Percentiles rank a stretch among this genome's conserved stretches.
phyloP scores from a whole-genome alignment of 805 yeast genomes.

The Cyberlindnera galapagoensis region DNA sequence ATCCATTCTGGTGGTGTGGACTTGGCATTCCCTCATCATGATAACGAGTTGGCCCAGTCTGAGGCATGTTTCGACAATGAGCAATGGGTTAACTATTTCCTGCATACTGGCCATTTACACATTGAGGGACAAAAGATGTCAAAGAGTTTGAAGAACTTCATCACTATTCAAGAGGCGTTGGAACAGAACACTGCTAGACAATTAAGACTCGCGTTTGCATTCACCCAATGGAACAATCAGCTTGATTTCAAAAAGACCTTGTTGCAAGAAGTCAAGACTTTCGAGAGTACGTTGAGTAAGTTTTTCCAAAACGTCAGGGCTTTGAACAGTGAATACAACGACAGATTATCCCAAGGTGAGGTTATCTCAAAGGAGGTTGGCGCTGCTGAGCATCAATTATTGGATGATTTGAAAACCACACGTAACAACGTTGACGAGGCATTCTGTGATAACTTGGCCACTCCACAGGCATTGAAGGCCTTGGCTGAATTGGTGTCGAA shows the following conservation, averaged over 20 bases:
- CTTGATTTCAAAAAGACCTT: conserved; percentile 86
- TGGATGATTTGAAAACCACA: conserved; percentile 41
- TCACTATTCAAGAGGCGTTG: conserved; percentile 89
- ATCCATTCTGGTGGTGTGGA: conserved; percentile 97
- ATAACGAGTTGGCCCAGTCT: conserved; percentile 94
- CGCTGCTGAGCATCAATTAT: conserved; percentile 46
- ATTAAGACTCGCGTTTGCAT: conserved; percentile 82
- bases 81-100: conserved; percentile 96
- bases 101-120: conserved; percentile 96
- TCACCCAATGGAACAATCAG: conserved; percentile 88
- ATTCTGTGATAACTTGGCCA: conserved; percentile 82
- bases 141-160: conserved; percentile 89
- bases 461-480: conserved; percentile 65
- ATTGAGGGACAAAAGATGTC: conserved; percentile 99
- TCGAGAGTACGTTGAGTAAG: conserved; percentile 70
- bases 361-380: conserved; percentile 59
- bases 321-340: conserved; percentile 56
- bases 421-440: conserved; percentile 63
- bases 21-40: conserved; percentile 98
- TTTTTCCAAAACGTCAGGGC: conserved; percentile 89
- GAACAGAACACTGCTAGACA: conserved; percentile 68
- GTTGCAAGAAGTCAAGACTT: conserved; percentile 66
- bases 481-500: conserved; percentile 64
- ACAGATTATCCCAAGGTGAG: conserved; percentile 39
- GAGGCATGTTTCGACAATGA: conserved; percentile 85